Evolutionary conservation across 2,329 filamentous ascomycete species (phyloP), one percentile per base, ranked within the genome.

Genomic region (Penicillium sp.): DNA sequence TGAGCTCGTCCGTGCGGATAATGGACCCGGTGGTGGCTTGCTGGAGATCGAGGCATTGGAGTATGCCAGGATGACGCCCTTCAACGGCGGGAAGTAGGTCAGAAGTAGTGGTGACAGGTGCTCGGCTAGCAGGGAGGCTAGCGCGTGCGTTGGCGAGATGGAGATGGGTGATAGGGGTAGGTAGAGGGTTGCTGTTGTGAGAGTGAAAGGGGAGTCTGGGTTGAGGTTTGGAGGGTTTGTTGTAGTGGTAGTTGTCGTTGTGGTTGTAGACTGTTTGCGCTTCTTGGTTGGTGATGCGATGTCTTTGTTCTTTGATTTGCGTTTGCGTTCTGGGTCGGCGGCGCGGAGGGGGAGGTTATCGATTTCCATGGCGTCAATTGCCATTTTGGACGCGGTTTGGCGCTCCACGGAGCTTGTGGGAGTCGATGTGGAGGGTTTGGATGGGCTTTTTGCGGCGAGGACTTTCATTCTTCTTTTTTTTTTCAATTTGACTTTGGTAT

Each of bases 121-220:
- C 58, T 82, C 79, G 35, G 81, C 80, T 60, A 81, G 77, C 38
- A 84, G 68, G 13, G 80, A 80, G 58, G 80, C 75, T 46, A 81
- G 69, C 9, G 80, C 77, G 57, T 77, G 73, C 18, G 72, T 69
- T 40, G 80, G 74, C 9, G 76, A 73, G 46, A 75, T 73, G 27
- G 72, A 75, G 49, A 81, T 77, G 18, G 82, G 80, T 33, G 81
- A 77, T 46, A 84, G 73, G 4, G 80, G 75, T 50, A 85, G 72
- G 64, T 82, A 84, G 61, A 95, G 80, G 1, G 91, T 91, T 35
- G 89, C 81, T 18, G 86, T 89, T 63, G 92, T 86, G 25, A 83
- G 81, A 66, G 84, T 83, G 72, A 95, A 92, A 13, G 91, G 87
- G 37, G 86, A 87, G 42, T 65, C 55, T 70, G 73, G 41, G 69